phyloP scores from a whole-genome alignment of 2,329 filamentous ascomycete genomes.

The Chaetomium strumarium region DNA sequence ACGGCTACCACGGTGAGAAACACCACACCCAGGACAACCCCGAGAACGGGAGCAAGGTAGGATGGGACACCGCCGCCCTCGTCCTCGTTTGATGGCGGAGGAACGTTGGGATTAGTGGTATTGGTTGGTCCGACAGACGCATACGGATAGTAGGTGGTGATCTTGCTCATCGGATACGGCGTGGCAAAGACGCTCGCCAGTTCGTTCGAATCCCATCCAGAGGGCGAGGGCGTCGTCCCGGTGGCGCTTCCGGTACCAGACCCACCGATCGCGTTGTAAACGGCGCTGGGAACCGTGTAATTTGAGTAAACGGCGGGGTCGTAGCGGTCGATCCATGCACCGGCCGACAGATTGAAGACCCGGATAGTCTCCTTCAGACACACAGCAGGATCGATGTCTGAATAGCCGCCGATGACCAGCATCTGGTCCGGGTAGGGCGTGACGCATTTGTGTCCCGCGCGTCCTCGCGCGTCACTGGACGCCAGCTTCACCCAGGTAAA shows the following conservation, averaged over 20 bases:
- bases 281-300: slow-evolving; percentile 64
- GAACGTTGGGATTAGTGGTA: slow-evolving; percentile 25
- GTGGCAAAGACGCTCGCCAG: slow-evolving; percentile 50
- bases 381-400: slow-evolving; percentile 25
- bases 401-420: slow-evolving; percentile 67
- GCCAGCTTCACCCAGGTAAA: slow-evolving; percentile 67
- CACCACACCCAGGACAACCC: slow-evolving; percentile 54
- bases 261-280: slow-evolving; percentile 64
- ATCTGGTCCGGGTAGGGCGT: slow-evolving; percentile 74
- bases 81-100: slow-evolving; percentile 12
- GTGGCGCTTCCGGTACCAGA: slow-evolving; percentile 62
- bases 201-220: slow-evolving; percentile 45
- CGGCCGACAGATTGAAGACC: slow-evolving; percentile 67
- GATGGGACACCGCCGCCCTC: slow-evolving; percentile 40
- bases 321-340: slow-evolving; percentile 65
- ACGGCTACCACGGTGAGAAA: slow-evolving; percentile 48
- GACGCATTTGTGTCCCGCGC: slow-evolving; percentile 71
- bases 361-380: slow-evolving; percentile 53
- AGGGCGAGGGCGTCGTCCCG: slow-evolving; percentile 54
- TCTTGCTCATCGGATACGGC: slow-evolving; percentile 50
- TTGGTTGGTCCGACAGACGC: slow-evolving; percentile 28
- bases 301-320: slow-evolving; percentile 54
- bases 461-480: slow-evolving; percentile 42
- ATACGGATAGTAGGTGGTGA: slow-evolving; percentile 59
- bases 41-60: slow-evolving; percentile 57